These are phyloP conservation scores for Aegilops speltoides DNA, from an alignment of 176 grass and related monocot genomes.

Conservation along the genomic window DNA sequence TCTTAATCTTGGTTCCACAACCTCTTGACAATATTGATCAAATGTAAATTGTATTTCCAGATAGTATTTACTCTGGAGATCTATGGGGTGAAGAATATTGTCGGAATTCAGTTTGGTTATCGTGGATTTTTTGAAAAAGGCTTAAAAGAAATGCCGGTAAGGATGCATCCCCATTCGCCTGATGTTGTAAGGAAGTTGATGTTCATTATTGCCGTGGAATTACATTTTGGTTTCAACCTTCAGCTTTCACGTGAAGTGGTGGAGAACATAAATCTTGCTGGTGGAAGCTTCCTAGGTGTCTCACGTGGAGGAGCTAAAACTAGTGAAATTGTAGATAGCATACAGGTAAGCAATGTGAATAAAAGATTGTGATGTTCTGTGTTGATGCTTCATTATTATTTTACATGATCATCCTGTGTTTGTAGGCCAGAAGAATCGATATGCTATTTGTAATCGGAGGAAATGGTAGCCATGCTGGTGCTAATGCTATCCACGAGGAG, in stretches of 20 bases:
- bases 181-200: conserved; percentile 1
- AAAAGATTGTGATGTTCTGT: conserved; percentile 1
- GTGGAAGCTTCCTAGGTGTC: conserved; percentile 92
- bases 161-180: neutral
- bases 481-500: conserved; percentile 95
- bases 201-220: neutral
- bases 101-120: conserved; percentile 93
- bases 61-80: conserved; percentile 95
- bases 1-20: neutral
- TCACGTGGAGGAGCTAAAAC: conserved; percentile 85
- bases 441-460: conserved; percentile 98
- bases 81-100: conserved; percentile 93
- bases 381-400: conserved; percentile 5
- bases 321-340: conserved; percentile 89
- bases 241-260: conserved; percentile 88
- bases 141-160: conserved; percentile 82
- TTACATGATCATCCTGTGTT: conserved; percentile 19
- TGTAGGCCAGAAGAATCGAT: conserved; percentile 81
- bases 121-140: conserved; percentile 89
- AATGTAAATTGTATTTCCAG: conserved; percentile 46
- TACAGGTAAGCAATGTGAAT: conserved; percentile 59
- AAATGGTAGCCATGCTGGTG: conserved; percentile 95
- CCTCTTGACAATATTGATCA: conserved; percentile 2
- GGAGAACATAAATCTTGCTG: conserved; percentile 96
- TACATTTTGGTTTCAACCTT: conserved; percentile 18